Evolutionary conservation across 768 basidiomycete species (phyloP).

Genomic region (Tylopilus felleus): DNA sequence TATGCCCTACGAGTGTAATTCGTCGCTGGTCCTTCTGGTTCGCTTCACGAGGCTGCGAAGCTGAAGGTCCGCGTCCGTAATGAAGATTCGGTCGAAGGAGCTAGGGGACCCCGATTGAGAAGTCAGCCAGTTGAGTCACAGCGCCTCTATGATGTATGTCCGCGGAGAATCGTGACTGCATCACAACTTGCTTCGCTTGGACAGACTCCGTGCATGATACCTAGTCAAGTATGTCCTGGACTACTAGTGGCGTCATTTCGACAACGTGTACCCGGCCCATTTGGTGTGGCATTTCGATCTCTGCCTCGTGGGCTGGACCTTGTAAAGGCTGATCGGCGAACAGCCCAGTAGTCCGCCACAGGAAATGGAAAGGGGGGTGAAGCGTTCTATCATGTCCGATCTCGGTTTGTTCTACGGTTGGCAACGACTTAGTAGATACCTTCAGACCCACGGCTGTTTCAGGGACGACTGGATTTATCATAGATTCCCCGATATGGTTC

Average conservation of each 20-base stretch:
- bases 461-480: not conserved
- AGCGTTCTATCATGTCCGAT: conserved; percentile 23
- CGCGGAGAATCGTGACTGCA: conserved; percentile 20
- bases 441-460: conserved; percentile 22
- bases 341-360: conserved; percentile 6
- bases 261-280: not conserved
- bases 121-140: conserved; percentile 12
- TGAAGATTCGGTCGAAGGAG: conserved; percentile 17
- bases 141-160: conserved; percentile 20
- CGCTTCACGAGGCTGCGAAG: conserved; percentile 15
- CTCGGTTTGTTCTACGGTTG: conserved; percentile 16
- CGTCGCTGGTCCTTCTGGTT: conserved; percentile 2
- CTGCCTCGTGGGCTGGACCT: not conserved
- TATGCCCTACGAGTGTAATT: no score
- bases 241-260: not conserved
- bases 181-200: conserved; percentile 3
- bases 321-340: conserved; percentile 22
- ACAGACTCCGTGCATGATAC: conserved; percentile 9
- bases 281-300: conserved; percentile 3
- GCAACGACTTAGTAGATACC: conserved; percentile 7
- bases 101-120: conserved; percentile 11
- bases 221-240: not conserved
- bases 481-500: not conserved
- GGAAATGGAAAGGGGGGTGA: conserved; percentile 6
- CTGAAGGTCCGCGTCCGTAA: conserved; percentile 19